Conservation (phyloP, 106 monocot species). For the Dendrobium huoshanense region DNA sequence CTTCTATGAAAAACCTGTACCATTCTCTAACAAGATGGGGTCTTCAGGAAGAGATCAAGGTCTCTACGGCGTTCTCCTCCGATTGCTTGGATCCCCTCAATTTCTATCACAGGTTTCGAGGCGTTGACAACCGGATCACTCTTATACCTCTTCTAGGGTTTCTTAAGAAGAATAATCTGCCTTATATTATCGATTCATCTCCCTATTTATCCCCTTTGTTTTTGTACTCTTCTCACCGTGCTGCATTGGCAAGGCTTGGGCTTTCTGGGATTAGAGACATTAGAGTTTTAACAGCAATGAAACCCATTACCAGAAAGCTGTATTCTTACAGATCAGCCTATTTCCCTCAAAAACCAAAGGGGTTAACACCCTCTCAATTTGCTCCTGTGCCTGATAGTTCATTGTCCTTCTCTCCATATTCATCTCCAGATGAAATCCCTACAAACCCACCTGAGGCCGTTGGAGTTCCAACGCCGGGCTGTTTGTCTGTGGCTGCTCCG, state of each 20-base stretch:
- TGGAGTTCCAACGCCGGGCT: constrained; percentile 7
- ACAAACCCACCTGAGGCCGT: constrained; percentile 14
- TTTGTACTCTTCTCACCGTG: too few relatives aligned
- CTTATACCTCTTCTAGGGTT: too few relatives aligned
- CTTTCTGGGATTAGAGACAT: not conserved
- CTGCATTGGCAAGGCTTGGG: constrained; percentile 1
- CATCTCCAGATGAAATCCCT: constrained; percentile 23
- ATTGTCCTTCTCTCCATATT: constrained; percentile 26
- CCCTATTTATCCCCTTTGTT: too few relatives aligned
- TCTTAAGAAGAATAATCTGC: too few relatives aligned
- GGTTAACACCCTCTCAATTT: constrained; percentile 4
- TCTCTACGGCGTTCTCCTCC: constrained; percentile 26
- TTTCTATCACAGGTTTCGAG: too few relatives aligned
- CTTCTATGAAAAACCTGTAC: constrained; percentile 26
- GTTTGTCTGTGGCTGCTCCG: not conserved
- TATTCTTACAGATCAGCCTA: constrained; percentile 9
- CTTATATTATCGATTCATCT: too few relatives aligned
- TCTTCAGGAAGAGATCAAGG: constrained; percentile 26
- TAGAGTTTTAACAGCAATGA: not conserved
- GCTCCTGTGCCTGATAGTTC: constrained; percentile 21
- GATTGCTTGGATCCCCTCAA: not conserved
- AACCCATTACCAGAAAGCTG: not conserved
- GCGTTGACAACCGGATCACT: too few relatives aligned
- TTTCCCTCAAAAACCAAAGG: not conserved
- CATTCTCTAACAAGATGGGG: constrained; percentile 33